These are phyloP conservation scores for Aspergillus heteromorphus DNA, from an alignment of 495 filamentous ascomycete species.

Conservation along the genomic window DNA sequence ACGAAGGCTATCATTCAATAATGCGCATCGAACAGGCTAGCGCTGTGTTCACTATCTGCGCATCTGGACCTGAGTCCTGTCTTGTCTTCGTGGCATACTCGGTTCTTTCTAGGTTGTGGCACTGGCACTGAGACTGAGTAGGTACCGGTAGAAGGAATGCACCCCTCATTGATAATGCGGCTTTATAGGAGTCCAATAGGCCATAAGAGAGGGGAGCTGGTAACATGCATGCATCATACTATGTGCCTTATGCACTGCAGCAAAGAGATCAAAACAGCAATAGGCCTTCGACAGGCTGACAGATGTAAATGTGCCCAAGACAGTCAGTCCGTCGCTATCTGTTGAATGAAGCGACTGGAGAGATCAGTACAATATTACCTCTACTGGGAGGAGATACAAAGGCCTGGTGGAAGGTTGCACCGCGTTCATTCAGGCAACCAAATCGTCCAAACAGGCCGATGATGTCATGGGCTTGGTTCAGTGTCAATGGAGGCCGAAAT, in stretches of 20 bases:
- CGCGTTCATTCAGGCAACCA: no score
- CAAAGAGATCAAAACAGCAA: not conserved
- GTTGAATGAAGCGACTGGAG: not conserved
- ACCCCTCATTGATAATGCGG: not conserved
- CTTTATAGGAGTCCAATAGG: not conserved
- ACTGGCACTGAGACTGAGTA: no score
- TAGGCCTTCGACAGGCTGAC: not conserved
- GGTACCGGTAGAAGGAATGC: not conserved
- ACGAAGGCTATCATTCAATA: not conserved
- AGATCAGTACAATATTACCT: not conserved
- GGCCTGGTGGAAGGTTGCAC: no score
- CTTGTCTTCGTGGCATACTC: not conserved
- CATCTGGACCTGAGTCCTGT: not conserved
- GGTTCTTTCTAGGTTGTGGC: not conserved
- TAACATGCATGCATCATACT: not conserved
- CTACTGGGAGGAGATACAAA: no score
- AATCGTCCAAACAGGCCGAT: no score
- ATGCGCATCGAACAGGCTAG: not conserved
- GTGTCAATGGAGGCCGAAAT: not conserved
- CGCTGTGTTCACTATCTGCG: no score
- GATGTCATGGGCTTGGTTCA: not conserved
- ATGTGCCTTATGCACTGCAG: not conserved
- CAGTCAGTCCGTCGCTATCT: not conserved
- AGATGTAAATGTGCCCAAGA: not conserved
- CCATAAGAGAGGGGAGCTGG: not conserved